These are phyloP conservation scores for Camelina laxa DNA, from an alignment of 345 rosid genomes.

Conservation along the genomic window DNA sequence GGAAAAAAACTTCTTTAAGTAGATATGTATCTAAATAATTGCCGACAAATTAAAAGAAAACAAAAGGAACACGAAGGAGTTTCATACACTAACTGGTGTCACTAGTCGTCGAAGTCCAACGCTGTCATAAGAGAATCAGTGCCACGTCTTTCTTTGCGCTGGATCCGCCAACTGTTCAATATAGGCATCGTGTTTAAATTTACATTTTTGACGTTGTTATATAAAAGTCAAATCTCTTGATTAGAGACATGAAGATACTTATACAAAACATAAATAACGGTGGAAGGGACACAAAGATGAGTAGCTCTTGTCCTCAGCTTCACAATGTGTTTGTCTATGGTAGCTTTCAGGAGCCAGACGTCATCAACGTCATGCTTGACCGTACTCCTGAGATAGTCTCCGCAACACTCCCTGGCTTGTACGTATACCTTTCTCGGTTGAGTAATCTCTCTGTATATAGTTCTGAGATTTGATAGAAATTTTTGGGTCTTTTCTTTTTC, in stretches of 20 bases:
- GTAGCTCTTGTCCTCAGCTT: neutral
- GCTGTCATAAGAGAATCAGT: neutral
- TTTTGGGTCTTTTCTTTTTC: neutral
- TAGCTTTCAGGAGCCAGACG: constrained; percentile 77
- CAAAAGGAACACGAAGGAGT: neutral
- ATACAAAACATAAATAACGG: neutral
- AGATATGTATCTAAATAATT: constrained; percentile 1
- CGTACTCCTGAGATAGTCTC: constrained; percentile 63
- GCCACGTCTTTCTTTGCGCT: constrained; percentile 15
- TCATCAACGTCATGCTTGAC: constrained; percentile 59
- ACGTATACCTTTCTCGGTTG: neutral
- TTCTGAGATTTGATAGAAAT: neutral
- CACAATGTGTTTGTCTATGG: constrained; percentile 86
- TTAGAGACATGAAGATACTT: neutral
- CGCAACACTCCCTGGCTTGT: constrained; percentile 76
- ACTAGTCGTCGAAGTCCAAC: neutral
- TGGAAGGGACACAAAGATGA: constrained; percentile 10
- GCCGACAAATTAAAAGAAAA: constrained; percentile 5
- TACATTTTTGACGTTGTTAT: constrained; percentile 12
- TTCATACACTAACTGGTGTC: neutral
- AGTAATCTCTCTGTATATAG: neutral
- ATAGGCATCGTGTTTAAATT: neutral
- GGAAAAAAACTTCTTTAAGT: no score
- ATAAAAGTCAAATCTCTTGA: neutral
- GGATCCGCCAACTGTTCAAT: neutral